A percentile compares a stretch with the other conserved stretches of the same genome.
Evolutionary conservation across 2,329 filamentous ascomycete species (phyloP).

Genomic region (Ceratocystis harringtonii): DNA sequence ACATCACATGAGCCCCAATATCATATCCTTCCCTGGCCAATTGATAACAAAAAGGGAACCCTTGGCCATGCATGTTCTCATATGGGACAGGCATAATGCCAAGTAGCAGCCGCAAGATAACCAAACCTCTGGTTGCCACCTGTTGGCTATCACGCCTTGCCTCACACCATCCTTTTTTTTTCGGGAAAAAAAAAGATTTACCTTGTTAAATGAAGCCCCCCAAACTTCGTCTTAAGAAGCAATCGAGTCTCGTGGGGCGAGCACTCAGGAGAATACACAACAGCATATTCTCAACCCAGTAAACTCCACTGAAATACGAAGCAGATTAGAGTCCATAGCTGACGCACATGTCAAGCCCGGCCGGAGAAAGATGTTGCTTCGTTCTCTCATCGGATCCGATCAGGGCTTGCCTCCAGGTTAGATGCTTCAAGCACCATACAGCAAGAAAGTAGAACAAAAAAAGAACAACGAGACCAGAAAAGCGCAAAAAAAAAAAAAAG

Average conservation of each 20-base stretch:
- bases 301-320: not conserved
- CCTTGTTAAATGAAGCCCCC: not conserved
- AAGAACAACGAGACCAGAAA: not conserved
- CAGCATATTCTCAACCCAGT: not conserved
- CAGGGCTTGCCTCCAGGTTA: not conserved
- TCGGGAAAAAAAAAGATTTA: not conserved
- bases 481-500: constrained; percentile 9
- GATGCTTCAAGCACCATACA: not conserved
- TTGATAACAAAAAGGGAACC: not conserved
- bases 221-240: not conserved
- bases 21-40: constrained; percentile 1
- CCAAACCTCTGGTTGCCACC: not conserved
- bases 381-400: not conserved
- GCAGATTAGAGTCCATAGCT: not conserved
- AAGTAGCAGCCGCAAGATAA: not conserved
- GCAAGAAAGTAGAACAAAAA: not conserved
- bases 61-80: not conserved
- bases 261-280: not conserved
- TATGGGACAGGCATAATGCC: not conserved
- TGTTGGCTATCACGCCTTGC: not conserved
- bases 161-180: not conserved
- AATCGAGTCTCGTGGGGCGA: not conserved
- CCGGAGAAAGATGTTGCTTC: not conserved
- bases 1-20: constrained; percentile 3
- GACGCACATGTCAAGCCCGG: not conserved